phyloP scores from a whole-genome alignment of 2,329 filamentous ascomycete species.

The Trichoderma arundinaceum region DNA sequence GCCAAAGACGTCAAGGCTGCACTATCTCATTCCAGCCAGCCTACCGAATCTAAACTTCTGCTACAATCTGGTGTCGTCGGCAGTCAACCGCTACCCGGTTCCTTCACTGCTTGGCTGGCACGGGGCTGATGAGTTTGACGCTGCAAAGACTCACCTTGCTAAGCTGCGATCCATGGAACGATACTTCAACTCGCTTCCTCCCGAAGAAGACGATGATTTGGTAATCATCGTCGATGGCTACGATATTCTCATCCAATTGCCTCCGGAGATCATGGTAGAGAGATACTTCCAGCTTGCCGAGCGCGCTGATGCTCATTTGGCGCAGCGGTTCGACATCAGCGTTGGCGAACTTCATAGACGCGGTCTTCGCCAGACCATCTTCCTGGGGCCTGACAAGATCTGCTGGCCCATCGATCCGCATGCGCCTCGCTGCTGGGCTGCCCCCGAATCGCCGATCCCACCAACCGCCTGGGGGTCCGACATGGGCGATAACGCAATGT shows the following conservation, averaged over 20 bases:
- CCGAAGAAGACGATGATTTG: conserved; percentile 58
- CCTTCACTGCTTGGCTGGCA: conserved; percentile 50
- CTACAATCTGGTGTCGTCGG: conserved; percentile 47
- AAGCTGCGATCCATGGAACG: conserved; percentile 47
- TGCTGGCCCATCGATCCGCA: conserved; percentile 49
- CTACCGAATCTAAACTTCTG: conserved; percentile 46
- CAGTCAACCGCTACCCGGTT: conserved; percentile 47
- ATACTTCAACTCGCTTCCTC: conserved; percentile 43
- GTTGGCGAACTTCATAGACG: conserved; percentile 41
- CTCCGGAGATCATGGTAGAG: conserved; percentile 65
- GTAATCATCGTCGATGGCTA: conserved; percentile 68
- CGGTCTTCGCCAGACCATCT: conserved; percentile 48
- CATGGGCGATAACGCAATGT: conserved; percentile 42
- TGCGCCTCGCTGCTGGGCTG: conserved; percentile 49
- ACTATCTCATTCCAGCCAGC: conserved; percentile 49
- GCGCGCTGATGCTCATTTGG: conserved; percentile 59
- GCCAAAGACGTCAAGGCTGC: conserved; percentile 41
- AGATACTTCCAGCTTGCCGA: conserved; percentile 63
- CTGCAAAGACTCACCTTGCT: conserved; percentile 47
- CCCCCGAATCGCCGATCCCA: conserved; percentile 45
- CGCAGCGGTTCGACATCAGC: conserved; percentile 54
- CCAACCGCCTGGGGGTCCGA: conserved; percentile 46
- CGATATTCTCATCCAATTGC: conserved; percentile 69
- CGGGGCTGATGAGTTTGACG: conserved; percentile 44
- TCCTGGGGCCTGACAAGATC: conserved; percentile 54